Evolutionary conservation across 83 land plant genomes (phyloP).

Genomic region (Diphasiastrum complanatum): DNA sequence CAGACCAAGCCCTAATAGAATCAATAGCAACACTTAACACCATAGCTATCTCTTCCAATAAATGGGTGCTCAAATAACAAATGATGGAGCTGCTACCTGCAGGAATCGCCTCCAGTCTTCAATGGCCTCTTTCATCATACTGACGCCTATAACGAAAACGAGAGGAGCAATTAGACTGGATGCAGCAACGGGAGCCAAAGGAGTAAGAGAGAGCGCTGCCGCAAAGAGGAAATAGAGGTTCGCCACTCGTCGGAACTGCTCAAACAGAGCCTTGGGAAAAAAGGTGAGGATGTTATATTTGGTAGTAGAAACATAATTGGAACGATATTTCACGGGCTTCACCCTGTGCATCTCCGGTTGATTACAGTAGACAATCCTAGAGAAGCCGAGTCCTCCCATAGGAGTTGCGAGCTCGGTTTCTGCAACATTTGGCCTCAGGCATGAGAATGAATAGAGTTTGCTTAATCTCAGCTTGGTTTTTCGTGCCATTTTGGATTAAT

Average conservation of each 20-base stretch:
- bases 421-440: constrained; percentile 15
- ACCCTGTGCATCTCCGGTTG: constrained; percentile 22
- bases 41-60: too few relatives aligned
- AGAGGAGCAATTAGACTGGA: constrained; percentile 30
- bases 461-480: constrained; percentile 36
- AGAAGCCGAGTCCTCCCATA: constrained; percentile 33
- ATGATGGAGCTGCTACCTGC: too few relatives aligned
- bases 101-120: constrained; percentile 38
- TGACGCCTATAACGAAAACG: constrained; percentile 32
- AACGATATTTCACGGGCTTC: constrained; percentile 17
- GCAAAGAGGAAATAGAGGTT: constrained; percentile 38
- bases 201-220: constrained; percentile 33
- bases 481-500: constrained; percentile 15
- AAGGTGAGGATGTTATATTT: constrained; percentile 30
- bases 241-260: constrained; percentile 45
- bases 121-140: constrained; percentile 39
- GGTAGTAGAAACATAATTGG: constrained; percentile 39
- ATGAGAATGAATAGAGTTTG: constrained; percentile 31
- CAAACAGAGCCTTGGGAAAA: constrained; percentile 41
- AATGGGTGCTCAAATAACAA: too few relatives aligned
- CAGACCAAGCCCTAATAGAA: too few relatives aligned
- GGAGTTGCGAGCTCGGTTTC: constrained; percentile 18
- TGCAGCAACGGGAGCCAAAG: constrained; percentile 27
- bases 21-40: too few relatives aligned
- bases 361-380: constrained; percentile 33